Conservation (phyloP, 1,139 yeast genomes). For the Petasospora rhodanensis region DNA sequence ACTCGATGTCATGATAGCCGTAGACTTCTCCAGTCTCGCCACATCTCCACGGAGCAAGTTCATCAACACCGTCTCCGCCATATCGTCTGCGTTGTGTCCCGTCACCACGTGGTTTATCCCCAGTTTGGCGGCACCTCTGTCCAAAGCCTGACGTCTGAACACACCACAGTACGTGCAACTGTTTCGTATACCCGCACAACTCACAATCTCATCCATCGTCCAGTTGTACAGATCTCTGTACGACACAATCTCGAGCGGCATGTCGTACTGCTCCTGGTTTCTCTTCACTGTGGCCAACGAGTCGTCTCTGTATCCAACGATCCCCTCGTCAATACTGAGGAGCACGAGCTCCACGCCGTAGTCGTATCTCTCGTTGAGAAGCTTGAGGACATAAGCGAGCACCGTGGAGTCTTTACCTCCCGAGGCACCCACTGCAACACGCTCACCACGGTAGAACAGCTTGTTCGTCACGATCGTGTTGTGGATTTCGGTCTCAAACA, state of each 20-base stretch:
- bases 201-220: conserved; percentile 98
- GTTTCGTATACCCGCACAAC: conserved; percentile 89
- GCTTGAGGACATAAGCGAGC: conserved; percentile 79
- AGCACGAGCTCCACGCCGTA: conserved; percentile 82
- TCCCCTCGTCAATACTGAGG: conserved; percentile 93
- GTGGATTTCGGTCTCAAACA: conserved; percentile 94
- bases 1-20: conserved; percentile 77
- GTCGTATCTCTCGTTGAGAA: conserved; percentile 80
- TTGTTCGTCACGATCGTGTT: conserved; percentile 71
- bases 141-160: conserved; percentile 90
- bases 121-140: conserved; percentile 89
- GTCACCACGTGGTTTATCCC: conserved; percentile 91
- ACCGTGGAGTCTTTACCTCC: conserved; percentile 99
- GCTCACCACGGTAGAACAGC: conserved; percentile 75
- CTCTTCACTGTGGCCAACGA: conserved; percentile 94
- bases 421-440: conserved; percentile 94
- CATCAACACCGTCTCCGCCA: conserved; percentile 98
- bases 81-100: conserved; percentile 98
- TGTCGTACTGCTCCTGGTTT: conserved; percentile 79
- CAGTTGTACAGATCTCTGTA: conserved; percentile 86
- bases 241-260: conserved; percentile 87
- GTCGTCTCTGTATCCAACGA: conserved; percentile 95
- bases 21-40: conserved; percentile 87
- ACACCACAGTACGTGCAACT: conserved; percentile 99
- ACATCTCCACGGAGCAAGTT: conserved; percentile 93